These are phyloP conservation scores for Vaucheria bursata DNA, from an alignment of 352 stramenopile species.

Conservation along the genomic window DNA sequence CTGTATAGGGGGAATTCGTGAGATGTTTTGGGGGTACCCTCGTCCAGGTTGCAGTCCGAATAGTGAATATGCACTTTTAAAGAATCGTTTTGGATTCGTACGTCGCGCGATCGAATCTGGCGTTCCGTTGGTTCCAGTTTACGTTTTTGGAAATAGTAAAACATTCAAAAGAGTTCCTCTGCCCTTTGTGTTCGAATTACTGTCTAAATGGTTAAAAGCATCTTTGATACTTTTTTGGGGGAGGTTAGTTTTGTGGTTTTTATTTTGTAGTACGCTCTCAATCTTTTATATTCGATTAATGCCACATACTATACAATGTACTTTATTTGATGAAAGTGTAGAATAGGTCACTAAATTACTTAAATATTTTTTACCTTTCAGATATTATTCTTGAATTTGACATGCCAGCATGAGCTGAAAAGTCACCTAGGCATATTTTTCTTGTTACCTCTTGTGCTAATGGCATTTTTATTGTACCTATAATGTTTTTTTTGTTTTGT, in stretches of 20 bases:
- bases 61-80: conserved; percentile 61
- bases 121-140: conserved; percentile 60
- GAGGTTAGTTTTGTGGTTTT: neutral
- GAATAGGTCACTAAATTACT: no score
- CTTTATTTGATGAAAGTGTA: no score
- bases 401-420: no score
- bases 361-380: no score
- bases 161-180: conserved; percentile 60
- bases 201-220: conserved; percentile 57
- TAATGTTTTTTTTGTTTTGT: no score
- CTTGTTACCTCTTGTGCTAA: no score
- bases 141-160: conserved; percentile 62
- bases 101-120: conserved; percentile 57
- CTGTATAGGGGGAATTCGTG: conserved; percentile 59
- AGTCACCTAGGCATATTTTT: no score
- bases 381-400: no score
- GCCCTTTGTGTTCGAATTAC: conserved; percentile 54
- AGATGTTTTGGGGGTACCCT: conserved; percentile 66
- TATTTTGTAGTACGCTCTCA: no score
- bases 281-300: no score
- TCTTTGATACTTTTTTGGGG: conserved; percentile 62
- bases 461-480: no score
- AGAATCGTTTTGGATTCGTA: conserved; percentile 58
- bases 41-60: conserved; percentile 14
- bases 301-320: no score